Conservation (phyloP, 139 green algal species). For the Trebouxia sp. region DNA sequence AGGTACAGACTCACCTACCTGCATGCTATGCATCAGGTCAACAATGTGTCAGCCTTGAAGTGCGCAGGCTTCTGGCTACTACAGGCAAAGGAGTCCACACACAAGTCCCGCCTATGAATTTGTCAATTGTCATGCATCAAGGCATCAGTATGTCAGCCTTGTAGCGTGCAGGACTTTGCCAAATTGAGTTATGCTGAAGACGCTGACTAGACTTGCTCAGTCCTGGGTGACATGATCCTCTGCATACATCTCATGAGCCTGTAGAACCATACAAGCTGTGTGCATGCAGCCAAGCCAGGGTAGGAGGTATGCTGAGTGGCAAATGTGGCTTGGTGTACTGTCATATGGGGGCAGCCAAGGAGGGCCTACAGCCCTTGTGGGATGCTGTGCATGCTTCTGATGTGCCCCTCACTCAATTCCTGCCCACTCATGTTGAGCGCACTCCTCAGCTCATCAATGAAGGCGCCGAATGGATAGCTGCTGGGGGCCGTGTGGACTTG, state of each 20-base stretch:
- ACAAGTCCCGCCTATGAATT: too few relatives aligned
- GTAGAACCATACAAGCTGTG: not conserved
- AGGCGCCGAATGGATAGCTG: slow-evolving; percentile 34
- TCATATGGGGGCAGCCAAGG: slow-evolving; percentile 43
- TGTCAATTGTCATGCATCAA: too few relatives aligned
- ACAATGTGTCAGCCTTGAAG: too few relatives aligned
- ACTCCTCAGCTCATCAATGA: slow-evolving; percentile 30
- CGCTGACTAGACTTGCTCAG: not conserved
- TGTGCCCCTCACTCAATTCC: slow-evolving; percentile 45
- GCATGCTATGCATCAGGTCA: too few relatives aligned
- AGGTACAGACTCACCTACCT: slow-evolving; percentile 30
- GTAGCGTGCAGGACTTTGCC: too few relatives aligned
- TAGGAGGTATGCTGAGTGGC: slow-evolving; percentile 53
- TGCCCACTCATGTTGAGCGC: slow-evolving; percentile 47
- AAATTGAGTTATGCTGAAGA: too few relatives aligned
- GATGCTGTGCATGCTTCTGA: slow-evolving; percentile 37
- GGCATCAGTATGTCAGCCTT: too few relatives aligned
- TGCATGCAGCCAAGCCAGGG: slow-evolving; percentile 39
- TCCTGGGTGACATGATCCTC: too few relatives aligned
- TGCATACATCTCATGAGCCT: too few relatives aligned
- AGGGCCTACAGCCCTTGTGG: slow-evolving; percentile 33
- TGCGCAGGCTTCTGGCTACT: too few relatives aligned
- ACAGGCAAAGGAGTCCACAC: too few relatives aligned
- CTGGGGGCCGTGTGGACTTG: slow-evolving; percentile 44
- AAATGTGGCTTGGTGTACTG: slow-evolving; percentile 48